Evolutionary conservation across 768 basidiomycete genomes (phyloP), one percentile per base, ranked within the genome.

Genomic region (Suillus lakei): DNA sequence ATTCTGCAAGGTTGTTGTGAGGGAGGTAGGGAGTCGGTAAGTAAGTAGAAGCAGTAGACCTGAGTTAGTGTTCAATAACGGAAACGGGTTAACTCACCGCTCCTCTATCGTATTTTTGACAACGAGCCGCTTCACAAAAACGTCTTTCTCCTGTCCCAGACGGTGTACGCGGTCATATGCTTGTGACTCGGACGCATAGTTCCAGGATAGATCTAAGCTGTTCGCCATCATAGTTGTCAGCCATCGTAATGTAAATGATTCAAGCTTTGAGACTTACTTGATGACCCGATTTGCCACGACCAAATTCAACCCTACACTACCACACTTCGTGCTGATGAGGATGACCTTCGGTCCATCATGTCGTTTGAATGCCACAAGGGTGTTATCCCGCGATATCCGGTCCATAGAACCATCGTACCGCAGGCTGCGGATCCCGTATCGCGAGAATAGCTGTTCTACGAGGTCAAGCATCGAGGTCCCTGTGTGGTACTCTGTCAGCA

Each of bases 401-500:
- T 84, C 80, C 90, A 91, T 91, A 72, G 81, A 83, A n/a, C 90
- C 90, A 66, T 91, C 90, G 69, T 88, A 91, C 8, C 89, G 81
- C 64, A 91, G 71, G 64, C 69, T 84, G 54, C 83, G 80, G 21
- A 91, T 85, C 0, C 87, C 88, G 70, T 89, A 77, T 30, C 88
- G 81, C 10, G 81, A 80, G 68, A 91, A 84, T 30, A 88, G 61
- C n/a, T 78, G 85, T 67, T 89, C 88, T 48, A 90, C 75, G 21
- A 90, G 77, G 71, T 90, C 86, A 39, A 91, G 82, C 86, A 90
- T 89, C 1, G 88, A 88, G 0, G 90, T 91, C 90, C 90, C 89
- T 91, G 62, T 61, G 61, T 5, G 39, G 26, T 18, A 46, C 36
- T 28, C 5, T 13, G 38, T 59, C 38, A 59, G 9, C 51, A 23